A percentile compares a stretch with the other conserved stretches of the same genome.
phyloP scores from a whole-genome alignment of 2,329 filamentous ascomycete species.

The Arthroderma sp. region DNA sequence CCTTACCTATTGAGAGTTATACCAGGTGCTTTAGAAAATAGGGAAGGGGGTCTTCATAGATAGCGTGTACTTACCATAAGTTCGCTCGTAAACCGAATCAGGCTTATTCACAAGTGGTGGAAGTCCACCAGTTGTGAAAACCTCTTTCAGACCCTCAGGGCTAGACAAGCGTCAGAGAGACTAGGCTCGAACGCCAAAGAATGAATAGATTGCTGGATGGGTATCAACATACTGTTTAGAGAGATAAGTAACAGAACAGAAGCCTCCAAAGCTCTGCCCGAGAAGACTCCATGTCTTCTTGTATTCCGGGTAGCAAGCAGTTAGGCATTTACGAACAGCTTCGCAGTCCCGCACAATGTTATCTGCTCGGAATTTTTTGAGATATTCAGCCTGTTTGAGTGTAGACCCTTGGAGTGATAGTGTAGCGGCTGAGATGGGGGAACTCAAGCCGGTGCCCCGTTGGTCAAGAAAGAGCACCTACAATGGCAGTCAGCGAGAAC shows the following conservation, averaged over 20 bases:
- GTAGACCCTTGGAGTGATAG: slow-evolving; percentile 52
- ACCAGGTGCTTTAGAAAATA: background rate
- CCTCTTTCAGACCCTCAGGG: slow-evolving; percentile 65
- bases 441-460: slow-evolving; percentile 74
- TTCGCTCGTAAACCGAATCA: slow-evolving; percentile 61
- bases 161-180: slow-evolving; percentile 18
- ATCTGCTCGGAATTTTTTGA: slow-evolving; percentile 77
- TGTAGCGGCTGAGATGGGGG: slow-evolving; percentile 61
- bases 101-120: slow-evolving; percentile 59
- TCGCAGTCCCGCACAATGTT: slow-evolving; percentile 83
- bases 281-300: slow-evolving; percentile 73
- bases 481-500: background rate
- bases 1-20: slow-evolving; percentile 35
- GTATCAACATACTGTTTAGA: slow-evolving; percentile 47
- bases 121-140: slow-evolving; percentile 73
- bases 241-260: slow-evolving; percentile 71
- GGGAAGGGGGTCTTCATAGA: background rate
- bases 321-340: slow-evolving; percentile 65
- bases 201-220: background rate
- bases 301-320: slow-evolving; percentile 51
- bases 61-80: slow-evolving; percentile 38
- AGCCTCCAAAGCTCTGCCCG: slow-evolving; percentile 87
- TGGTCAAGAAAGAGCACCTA: slow-evolving; percentile 70
- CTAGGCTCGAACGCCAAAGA: background rate
- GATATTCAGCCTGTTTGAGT: slow-evolving; percentile 60